Evolutionary conservation across 139 green algal species (phyloP).

Genomic region (Chlamydomonas incerta): DNA sequence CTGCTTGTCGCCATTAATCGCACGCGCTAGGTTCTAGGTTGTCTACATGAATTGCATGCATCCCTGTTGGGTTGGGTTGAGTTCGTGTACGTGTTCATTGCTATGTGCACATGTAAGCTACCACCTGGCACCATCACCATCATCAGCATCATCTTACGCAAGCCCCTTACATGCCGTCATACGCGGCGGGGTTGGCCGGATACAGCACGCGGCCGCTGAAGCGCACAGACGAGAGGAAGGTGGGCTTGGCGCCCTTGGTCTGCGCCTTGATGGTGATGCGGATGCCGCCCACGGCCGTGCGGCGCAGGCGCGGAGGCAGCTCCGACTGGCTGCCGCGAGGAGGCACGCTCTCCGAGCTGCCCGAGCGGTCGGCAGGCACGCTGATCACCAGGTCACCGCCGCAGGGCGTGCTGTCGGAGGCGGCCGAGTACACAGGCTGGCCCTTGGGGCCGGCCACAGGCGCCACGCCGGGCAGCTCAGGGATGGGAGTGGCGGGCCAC

Average conservation of each 20-base stretch:
- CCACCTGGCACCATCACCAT: too few species aligned
- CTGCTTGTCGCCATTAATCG: too few species aligned
- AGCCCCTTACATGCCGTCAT: neutral
- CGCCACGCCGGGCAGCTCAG: constrained; percentile 14
- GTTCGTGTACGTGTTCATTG: too few species aligned
- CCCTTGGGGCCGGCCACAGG: neutral
- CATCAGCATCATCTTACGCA: too few species aligned
- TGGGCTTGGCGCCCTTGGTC: neutral
- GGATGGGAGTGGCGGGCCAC: constrained; percentile 20
- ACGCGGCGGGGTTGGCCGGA: neutral
- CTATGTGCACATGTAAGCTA: too few species aligned
- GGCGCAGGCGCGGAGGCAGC: neutral
- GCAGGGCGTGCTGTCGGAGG: neutral
- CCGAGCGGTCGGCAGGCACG: neutral
- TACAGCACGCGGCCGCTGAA: constrained; percentile 30
- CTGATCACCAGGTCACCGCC: neutral
- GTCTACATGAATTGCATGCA: too few species aligned
- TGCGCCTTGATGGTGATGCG: constrained; percentile 17
- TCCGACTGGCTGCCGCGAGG: neutral
- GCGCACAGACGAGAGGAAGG: neutral
- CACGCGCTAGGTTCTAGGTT: too few species aligned
- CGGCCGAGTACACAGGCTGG: neutral
- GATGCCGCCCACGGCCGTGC: constrained; percentile 1
- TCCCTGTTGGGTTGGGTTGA: too few species aligned
- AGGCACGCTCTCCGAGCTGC: neutral